Evolutionary conservation across 2,329 filamentous ascomycete genomes (phyloP).

Genomic region (Thermomyces lanuginosus): DNA sequence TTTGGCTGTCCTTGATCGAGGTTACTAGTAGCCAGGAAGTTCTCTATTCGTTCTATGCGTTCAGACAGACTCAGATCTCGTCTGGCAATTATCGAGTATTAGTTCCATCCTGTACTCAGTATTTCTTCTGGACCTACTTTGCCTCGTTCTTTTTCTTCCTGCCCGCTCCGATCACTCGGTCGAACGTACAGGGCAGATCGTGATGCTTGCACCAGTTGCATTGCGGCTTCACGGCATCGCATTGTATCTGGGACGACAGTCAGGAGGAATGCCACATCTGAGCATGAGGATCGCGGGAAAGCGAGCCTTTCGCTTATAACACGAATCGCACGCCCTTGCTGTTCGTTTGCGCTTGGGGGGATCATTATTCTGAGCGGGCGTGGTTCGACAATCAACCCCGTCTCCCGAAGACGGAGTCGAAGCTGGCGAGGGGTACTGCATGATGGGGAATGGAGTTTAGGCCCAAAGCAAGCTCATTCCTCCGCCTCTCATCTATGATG

Average conservation of each 20-base stretch:
- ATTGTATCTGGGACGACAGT: slow-evolving; percentile 42
- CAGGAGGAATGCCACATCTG: too few species aligned
- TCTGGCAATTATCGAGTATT: slow-evolving; percentile 3
- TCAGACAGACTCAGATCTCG: slow-evolving; percentile 18
- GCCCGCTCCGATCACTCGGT: slow-evolving; percentile 14
- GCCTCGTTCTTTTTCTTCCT: slow-evolving; percentile 13
- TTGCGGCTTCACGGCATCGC: slow-evolving; percentile 27
- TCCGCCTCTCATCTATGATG: too few species aligned
- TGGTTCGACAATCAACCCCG: too few species aligned
- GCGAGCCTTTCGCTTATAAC: neutral
- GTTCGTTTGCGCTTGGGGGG: neutral
- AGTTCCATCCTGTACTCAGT: neutral
- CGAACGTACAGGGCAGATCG: slow-evolving; percentile 32
- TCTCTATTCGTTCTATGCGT: slow-evolving; percentile 27
- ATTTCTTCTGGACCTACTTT: slow-evolving; percentile 9
- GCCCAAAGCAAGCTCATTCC: too few species aligned
- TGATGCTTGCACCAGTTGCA: slow-evolving; percentile 39
- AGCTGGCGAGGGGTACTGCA: too few species aligned
- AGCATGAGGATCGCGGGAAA: too few species aligned
- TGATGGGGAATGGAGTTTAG: too few species aligned
- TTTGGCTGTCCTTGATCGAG: slow-evolving; percentile 8
- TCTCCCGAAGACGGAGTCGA: too few species aligned
- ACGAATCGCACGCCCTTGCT: neutral
- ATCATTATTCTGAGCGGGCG: too few species aligned
- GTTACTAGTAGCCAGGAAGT: slow-evolving; percentile 19